Base-by-base conservation (phyloP, 2,329 filamentous ascomycete species). In the Penicillium sumatraense region DNA sequence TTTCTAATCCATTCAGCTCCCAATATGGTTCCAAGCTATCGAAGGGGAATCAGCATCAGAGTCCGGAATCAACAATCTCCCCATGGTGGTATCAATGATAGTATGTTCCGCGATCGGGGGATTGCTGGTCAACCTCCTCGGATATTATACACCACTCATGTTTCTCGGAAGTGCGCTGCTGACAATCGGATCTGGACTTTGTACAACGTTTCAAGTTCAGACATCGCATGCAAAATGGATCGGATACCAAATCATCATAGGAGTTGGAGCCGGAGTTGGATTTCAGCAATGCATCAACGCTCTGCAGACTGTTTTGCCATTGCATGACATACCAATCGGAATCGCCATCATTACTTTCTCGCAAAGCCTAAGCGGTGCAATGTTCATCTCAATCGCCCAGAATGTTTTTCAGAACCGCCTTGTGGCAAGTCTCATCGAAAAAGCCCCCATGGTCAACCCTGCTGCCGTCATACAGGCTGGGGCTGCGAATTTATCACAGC, bases 1-100 rank as follows among this genome's bases (percentile, higher is more conserved):
- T 13, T 4, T 26, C 23, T 44, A 44, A 44, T n/a, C 8, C 3
- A 24, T 9, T 9, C 14, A 72, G 69, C 68, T 82, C 1, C 80
- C 80, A 0, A 70, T 76, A 47, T 77, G 74, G 72, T 77, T 76
- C 54, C 74, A 77, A 54, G 72, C 72, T 9, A 68, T 76, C 54
- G 71, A 74, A 47, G 63, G 66, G 26, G 65, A 58, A 3, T 66
- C 64, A 4, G 70, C 74, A 8, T 68, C 68, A 18, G 62, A 68
- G 35, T 75, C 73, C 0, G 74, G 74, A 35, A 66, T 77, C 40
- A 71, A 72, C 62, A 71, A 65, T 21, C 65, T 77, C 3, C 73
- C 74, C 1, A 70, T 73, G 60, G 60, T 75, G 8, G 59, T 75
- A 3, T 53, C 62, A 2, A 65, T 70, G 52, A 70, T 74, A 24